These are phyloP conservation scores for Psidium friedrichsthalianum DNA, from an alignment of 345 rosid genomes.

Conservation along the genomic window DNA sequence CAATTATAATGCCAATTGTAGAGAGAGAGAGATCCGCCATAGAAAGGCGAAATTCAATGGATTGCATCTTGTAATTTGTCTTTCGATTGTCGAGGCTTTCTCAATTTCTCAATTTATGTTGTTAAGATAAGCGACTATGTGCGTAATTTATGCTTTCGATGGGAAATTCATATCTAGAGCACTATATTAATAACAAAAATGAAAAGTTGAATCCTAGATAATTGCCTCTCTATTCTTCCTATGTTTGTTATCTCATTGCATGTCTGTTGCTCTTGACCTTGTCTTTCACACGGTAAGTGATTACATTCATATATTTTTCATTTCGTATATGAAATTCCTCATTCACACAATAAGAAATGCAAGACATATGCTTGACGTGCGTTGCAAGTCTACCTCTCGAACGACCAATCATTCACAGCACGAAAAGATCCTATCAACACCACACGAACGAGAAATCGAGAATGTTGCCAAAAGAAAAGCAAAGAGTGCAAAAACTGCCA, in stretches of 20 bases:
- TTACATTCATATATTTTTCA: background rate
- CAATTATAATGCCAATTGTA: background rate
- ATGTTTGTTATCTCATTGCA: background rate
- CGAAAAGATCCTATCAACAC: fast-evolving
- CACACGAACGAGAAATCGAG: background rate
- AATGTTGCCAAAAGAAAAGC: background rate
- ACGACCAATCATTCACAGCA: fast-evolving
- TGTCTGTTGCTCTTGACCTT: background rate
- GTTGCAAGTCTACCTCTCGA: background rate
- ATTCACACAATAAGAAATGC: background rate
- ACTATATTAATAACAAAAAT: background rate
- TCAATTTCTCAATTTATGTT: background rate
- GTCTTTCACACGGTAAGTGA: fast-evolving
- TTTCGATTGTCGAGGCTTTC: background rate
- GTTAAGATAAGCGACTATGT: background rate
- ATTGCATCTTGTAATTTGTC: background rate
- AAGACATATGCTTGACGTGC: fast-evolving
- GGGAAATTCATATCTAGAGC: fast-evolving
- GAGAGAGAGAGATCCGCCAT: background rate
- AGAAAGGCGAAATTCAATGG: background rate
- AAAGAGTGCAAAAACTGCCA: background rate
- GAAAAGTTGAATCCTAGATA: background rate
- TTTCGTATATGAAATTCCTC: background rate
- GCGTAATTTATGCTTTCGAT: background rate
- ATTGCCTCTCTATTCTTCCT: background rate